Conservation (phyloP, 2,329 filamentous ascomycete genomes). For the Exophiala sideris region DNA sequence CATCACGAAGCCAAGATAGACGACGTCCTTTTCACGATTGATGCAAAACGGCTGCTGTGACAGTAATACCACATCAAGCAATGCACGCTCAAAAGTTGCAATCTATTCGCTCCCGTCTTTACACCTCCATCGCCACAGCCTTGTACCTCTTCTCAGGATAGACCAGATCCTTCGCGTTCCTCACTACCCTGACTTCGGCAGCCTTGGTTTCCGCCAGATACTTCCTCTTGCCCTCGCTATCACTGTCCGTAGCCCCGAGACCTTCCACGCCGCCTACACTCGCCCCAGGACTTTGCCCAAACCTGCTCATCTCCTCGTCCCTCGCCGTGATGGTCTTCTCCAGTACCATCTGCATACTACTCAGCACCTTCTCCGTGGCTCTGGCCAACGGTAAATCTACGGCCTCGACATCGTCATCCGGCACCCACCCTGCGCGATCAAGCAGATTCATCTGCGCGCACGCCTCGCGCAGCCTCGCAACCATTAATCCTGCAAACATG, state of each 20-base stretch:
- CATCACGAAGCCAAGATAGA: too few species aligned
- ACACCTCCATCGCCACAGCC: slow-evolving; percentile 43
- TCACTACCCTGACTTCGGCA: slow-evolving; percentile 80
- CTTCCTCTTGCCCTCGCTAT: slow-evolving; percentile 53
- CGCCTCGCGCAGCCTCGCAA: slow-evolving; percentile 83
- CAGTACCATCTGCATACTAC: slow-evolving; percentile 87
- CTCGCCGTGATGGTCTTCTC: slow-evolving; percentile 64
- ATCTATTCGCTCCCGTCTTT: background rate
- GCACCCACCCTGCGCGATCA: slow-evolving; percentile 66
- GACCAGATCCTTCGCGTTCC: slow-evolving; percentile 67
- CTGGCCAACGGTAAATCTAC: slow-evolving; percentile 75
- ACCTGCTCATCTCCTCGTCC: slow-evolving; percentile 56
- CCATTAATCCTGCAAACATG: slow-evolving; percentile 93
- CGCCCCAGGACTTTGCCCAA: slow-evolving; percentile 20
- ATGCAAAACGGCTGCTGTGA: background rate
- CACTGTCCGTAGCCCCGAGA: slow-evolving; percentile 14
- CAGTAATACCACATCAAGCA: background rate
- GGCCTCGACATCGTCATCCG: slow-evolving; percentile 65
- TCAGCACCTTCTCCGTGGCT: slow-evolving; percentile 81
- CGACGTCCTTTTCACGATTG: background rate
- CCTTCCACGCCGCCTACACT: slow-evolving; percentile 26
- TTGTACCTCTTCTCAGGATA: slow-evolving; percentile 63
- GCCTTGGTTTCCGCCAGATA: slow-evolving; percentile 74
- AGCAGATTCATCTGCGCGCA: slow-evolving; percentile 48
- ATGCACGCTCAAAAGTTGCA: background rate